phyloP scores from a whole-genome alignment of 129 eudicot genomes.

The Flaveria brownii region DNA sequence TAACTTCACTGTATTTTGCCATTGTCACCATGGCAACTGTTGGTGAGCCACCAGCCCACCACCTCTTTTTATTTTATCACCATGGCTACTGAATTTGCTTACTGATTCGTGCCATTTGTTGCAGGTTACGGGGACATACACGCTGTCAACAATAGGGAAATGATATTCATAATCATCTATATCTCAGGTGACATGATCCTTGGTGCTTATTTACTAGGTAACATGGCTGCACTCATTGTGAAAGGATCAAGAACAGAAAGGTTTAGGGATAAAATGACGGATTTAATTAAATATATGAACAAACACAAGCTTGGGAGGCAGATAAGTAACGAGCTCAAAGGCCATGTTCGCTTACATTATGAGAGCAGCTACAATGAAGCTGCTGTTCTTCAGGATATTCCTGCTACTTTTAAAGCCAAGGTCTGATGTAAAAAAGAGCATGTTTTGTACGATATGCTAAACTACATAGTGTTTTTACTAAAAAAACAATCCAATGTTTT shows the following conservation, averaged over 20 bases:
- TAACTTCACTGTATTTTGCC: constrained; percentile 67
- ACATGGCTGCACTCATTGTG: constrained; percentile 80
- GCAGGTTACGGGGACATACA: constrained; percentile 85
- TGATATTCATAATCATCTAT: constrained; percentile 70
- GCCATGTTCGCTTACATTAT: constrained; percentile 62
- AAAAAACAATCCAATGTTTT: not conserved
- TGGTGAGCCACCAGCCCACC: constrained; percentile 35
- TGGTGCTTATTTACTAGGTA: constrained; percentile 77
- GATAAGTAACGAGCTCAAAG: constrained; percentile 56
- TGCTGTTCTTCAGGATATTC: constrained; percentile 65
- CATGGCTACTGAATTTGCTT: not conserved
- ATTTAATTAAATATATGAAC: constrained; percentile 59
- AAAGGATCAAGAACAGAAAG: constrained; percentile 78
- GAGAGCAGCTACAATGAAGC: constrained; percentile 50
- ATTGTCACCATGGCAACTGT: constrained; percentile 81
- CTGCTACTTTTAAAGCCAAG: constrained; percentile 60
- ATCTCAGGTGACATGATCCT: constrained; percentile 80
- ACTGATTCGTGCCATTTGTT: constrained; percentile 4
- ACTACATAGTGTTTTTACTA: too few species aligned
- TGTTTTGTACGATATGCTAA: not conserved
- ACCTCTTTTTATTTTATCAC: not conserved
- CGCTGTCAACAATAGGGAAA: constrained; percentile 71
- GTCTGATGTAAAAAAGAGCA: constrained; percentile 24
- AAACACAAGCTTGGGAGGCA: constrained; percentile 59
- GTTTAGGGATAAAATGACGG: constrained; percentile 71